Percentiles rank a stretch among this genome's conserved stretches.
phyloP scores from a whole-genome alignment of 495 filamentous ascomycete genomes.

The Penicillium waksmanii region DNA sequence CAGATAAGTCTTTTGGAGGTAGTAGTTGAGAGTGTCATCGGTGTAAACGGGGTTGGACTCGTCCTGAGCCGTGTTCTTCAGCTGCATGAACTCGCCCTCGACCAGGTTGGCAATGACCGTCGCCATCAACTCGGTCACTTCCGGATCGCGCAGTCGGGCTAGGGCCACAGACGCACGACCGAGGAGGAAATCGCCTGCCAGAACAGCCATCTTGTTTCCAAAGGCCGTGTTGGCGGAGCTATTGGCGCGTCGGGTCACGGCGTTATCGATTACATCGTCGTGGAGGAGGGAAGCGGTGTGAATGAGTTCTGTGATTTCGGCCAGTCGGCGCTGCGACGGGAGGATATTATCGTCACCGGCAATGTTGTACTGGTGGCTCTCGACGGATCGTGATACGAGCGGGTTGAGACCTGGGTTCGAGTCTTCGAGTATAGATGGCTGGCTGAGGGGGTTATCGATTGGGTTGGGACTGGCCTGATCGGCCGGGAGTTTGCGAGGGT shows the following conservation, averaged over 20 bases:
- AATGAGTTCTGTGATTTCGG: conserved; percentile 96
- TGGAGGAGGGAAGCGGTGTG: conserved; percentile 96
- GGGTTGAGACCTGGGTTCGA: conserved; percentile 72
- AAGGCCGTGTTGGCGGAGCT: conserved; percentile 91
- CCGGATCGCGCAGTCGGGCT: conserved; percentile 85
- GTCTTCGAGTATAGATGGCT: conserved; percentile 74
- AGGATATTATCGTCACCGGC: conserved; percentile 49
- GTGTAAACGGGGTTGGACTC: conserved; percentile 81
- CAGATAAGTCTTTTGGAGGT: conserved; percentile 98
- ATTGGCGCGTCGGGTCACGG: conserved; percentile 75
- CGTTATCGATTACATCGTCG: conserved; percentile 97
- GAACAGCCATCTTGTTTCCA: conserved; percentile 98
- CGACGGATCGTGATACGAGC: conserved; percentile 52
- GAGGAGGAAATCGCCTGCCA: conserved; percentile 93
- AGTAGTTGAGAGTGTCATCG: conserved; percentile 86
- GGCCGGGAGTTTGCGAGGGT: conserved; percentile 61
- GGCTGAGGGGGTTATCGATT: conserved; percentile 80
- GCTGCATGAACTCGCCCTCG: conserved; percentile 98
- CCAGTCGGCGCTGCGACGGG: conserved; percentile 84
- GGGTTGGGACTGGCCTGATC: conserved; percentile 39
- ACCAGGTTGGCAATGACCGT: conserved; percentile 97
- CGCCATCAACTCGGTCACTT: conserved; percentile 91
- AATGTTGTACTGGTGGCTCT: conserved; percentile 50
- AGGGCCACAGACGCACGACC: conserved; percentile 92
- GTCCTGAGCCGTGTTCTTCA: conserved; percentile 92